Conservation (phyloP, 108 stramenopile species). For the Cyclotella choctawhatcheeana region DNA sequence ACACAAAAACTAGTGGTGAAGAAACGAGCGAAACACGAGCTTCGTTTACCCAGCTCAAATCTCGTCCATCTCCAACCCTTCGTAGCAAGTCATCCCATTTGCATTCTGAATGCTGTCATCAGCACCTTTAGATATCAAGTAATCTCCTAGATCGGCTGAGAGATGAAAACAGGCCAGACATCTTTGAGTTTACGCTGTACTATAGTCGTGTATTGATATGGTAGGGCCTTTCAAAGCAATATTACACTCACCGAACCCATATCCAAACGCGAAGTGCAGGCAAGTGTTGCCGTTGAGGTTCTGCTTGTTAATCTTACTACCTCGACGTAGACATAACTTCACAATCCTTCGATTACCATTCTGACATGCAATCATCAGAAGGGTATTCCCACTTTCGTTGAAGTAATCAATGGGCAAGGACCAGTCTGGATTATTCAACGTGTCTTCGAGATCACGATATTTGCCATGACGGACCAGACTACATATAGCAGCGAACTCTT, state of each 20-base stretch:
- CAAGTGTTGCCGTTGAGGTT: constrained; percentile 69
- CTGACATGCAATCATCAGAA: constrained; percentile 67
- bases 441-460: constrained; percentile 62
- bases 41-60: no score
- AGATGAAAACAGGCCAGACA: not conserved
- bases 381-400: constrained; percentile 68
- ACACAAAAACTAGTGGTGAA: no score
- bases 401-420: constrained; percentile 67
- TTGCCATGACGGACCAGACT: constrained; percentile 57
- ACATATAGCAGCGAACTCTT: constrained; percentile 60
- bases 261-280: constrained; percentile 70
- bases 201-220: not conserved
- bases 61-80: constrained; percentile 59
- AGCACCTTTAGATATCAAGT: constrained; percentile 71
- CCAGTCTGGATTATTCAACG: constrained; percentile 65
- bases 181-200: no score
- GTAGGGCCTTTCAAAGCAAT: not conserved
- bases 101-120: constrained; percentile 69
- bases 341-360: constrained; percentile 75
- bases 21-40: no score
- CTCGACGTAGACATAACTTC: constrained; percentile 72
- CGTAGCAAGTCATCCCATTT: constrained; percentile 77
- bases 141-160: constrained; percentile 55
- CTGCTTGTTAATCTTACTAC: constrained; percentile 68
- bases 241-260: constrained; percentile 56